Base-by-base conservation (phyloP, 148 eudicot genomes). In the Cornus controversa region DNA sequence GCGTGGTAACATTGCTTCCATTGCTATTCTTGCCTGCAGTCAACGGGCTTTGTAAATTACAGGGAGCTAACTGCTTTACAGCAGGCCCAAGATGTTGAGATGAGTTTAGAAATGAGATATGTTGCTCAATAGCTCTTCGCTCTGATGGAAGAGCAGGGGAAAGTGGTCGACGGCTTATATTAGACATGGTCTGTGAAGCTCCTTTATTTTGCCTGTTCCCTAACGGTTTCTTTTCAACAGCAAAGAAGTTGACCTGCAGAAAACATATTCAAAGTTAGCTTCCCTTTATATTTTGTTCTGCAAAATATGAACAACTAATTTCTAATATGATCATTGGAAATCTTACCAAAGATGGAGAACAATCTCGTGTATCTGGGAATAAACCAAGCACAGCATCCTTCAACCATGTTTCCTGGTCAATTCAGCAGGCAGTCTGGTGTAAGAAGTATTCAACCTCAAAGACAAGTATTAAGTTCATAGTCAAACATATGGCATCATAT, bases 341-440 rank as follows among this genome's bases (percentile, higher is more conserved):
- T 76, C 90, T 80, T 88, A 96, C 99, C 93, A 93, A 84, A 75
- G 97, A 96, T 34, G 93, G 84, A 57, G 94, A 87, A 86, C 92
- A 93, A 81, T 90, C 97, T 85, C 83, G 82, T 47, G 99, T 96
- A 84, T 92, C 94, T 77, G 97, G 79, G 87, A 90, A 92, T 78
- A 85, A 84, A 81, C 79, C 82, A 67, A 90, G 87, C 69, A 92
- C 89, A 69, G 84, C 73, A 71, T 89, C 89, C 79, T 87, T 87
- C 84, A 92, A 83, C 92, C 92, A 96, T 42, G 81, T 81, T 80
- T 94, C 98, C 98, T 94, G 67, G 53, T 77, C 62, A 68, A 47
- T 22, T 22, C 16, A 16, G 50, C 22, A 5, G 14, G n/a, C 31
- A 71, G 69, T 57, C 31, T 79, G 64, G 64, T 60, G 4, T 65